Conservation (phyloP, 2,329 filamentous ascomycete species). For the Gaeumannomyces tritici region DNA sequence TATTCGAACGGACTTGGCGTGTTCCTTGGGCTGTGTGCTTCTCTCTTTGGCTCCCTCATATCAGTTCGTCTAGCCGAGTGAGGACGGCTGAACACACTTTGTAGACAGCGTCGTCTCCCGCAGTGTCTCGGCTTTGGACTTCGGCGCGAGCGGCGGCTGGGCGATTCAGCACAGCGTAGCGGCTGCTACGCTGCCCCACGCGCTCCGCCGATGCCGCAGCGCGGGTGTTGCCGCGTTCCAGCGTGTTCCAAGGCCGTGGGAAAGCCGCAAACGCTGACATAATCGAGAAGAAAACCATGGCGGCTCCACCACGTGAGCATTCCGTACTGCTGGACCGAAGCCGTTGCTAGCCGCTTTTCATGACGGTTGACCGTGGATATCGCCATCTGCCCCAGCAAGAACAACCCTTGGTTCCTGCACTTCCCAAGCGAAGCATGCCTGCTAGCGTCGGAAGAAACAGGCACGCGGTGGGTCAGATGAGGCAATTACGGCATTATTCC, state of each 20-base stretch:
- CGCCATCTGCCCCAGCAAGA: not conserved
- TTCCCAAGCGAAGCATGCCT: not conserved
- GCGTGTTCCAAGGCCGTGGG: too few species aligned
- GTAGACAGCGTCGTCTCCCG: not conserved
- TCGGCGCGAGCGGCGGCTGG: not conserved
- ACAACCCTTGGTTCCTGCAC: not conserved
- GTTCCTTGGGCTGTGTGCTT: not conserved
- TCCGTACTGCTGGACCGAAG: not conserved
- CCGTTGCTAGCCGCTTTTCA: not conserved
- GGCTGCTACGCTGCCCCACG: not conserved
- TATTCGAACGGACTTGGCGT: not conserved
- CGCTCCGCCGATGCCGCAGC: not conserved
- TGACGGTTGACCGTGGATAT: not conserved
- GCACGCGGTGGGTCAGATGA: not conserved
- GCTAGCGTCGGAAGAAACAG: not conserved
- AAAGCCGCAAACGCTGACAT: too few species aligned
- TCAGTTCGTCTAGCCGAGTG: not conserved
- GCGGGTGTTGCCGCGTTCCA: not conserved
- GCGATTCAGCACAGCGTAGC: not conserved
- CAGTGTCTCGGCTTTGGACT: not conserved
- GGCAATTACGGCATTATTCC: not conserved
- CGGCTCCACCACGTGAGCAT: too few species aligned
- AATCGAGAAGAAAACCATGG: too few species aligned
- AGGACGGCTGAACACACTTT: constrained; percentile 5
- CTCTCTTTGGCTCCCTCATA: not conserved